phyloP scores from a whole-genome alignment of 1,139 yeast species.

The Candida glucosophila region DNA sequence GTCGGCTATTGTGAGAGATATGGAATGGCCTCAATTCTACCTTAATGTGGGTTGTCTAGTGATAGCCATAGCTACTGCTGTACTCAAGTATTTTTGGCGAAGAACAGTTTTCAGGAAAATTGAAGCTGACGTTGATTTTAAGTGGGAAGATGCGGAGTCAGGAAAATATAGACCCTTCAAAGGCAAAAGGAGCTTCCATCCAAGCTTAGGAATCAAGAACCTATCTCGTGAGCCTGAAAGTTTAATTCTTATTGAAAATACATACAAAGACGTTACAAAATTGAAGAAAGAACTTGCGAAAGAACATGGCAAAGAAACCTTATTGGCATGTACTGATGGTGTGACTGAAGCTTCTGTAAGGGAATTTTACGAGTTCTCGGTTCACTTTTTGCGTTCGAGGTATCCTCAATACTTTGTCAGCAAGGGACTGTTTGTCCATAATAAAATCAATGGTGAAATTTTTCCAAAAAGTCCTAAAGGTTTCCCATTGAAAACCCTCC shows the following conservation, averaged over 20 bases:
- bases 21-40: no score
- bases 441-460: constrained; percentile 19
- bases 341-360: constrained; percentile 17
- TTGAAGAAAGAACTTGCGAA: constrained; percentile 14
- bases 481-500: constrained; percentile 12
- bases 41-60: no score
- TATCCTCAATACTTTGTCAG: constrained; percentile 27
- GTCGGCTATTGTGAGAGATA: no score
- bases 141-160: constrained; percentile 11
- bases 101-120: no score
- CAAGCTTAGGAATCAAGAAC: constrained; percentile 24
- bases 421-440: constrained; percentile 10
- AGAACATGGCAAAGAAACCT: constrained; percentile 28
- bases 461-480: constrained; percentile 15
- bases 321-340: constrained; percentile 16
- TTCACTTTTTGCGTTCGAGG: constrained; percentile 18
- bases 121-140: constrained; percentile 14
- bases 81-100: no score
- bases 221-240: constrained; percentile 22
- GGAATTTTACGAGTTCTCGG: constrained; percentile 24
- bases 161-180: constrained; percentile 13
- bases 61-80: no score
- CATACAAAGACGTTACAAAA: constrained; percentile 18
- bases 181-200: constrained; percentile 7
- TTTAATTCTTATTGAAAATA: constrained; percentile 31